These are phyloP conservation scores for Senecio squalidus DNA, from an alignment of 140 eudicot species.

Conservation along the genomic window DNA sequence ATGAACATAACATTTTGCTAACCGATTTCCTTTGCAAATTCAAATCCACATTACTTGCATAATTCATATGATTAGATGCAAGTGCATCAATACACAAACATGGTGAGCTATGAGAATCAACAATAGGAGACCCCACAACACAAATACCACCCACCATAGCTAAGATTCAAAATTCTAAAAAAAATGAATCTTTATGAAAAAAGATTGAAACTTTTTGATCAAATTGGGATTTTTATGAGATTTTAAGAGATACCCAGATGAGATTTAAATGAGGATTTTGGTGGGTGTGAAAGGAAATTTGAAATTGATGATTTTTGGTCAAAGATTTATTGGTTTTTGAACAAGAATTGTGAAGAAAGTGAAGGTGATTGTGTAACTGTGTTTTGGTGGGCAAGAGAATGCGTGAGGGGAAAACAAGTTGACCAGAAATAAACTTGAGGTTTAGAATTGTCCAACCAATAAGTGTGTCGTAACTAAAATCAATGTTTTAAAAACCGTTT, in stretches of 20 bases:
- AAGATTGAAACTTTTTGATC: not conserved
- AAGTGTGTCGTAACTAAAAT: too few relatives aligned
- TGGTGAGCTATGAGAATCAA: slow-evolving; percentile 54
- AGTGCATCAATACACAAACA: slow-evolving; percentile 57
- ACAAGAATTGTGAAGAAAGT: slow-evolving; percentile 13
- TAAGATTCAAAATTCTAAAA: too few relatives aligned
- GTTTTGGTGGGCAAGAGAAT: slow-evolving; percentile 3
- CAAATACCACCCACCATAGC: slow-evolving; percentile 60
- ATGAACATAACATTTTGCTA: slow-evolving; percentile 35
- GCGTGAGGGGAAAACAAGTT: slow-evolving; percentile 6
- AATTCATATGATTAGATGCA: slow-evolving; percentile 37
- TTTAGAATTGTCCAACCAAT: slow-evolving; percentile 35
- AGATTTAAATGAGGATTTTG: slow-evolving; percentile 20
- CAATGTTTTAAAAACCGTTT: slow-evolving; percentile 1
- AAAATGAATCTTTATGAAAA: not conserved
- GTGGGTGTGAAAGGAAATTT: slow-evolving; percentile 36
- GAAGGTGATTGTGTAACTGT: slow-evolving; percentile 5
- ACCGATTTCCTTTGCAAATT: slow-evolving; percentile 16
- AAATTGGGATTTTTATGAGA: slow-evolving; percentile 2
- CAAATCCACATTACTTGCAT: slow-evolving; percentile 33
- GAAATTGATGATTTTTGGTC: slow-evolving; percentile 17
- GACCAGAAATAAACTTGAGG: slow-evolving; percentile 55
- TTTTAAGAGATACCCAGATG: slow-evolving; percentile 19
- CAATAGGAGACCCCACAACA: slow-evolving; percentile 56
- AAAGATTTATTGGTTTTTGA: slow-evolving; percentile 8